Evolutionary conservation across 2,329 filamentous ascomycete species (phyloP), one percentile per base, ranked within the genome.

Genomic region (Neofusicoccum cordaticola): DNA sequence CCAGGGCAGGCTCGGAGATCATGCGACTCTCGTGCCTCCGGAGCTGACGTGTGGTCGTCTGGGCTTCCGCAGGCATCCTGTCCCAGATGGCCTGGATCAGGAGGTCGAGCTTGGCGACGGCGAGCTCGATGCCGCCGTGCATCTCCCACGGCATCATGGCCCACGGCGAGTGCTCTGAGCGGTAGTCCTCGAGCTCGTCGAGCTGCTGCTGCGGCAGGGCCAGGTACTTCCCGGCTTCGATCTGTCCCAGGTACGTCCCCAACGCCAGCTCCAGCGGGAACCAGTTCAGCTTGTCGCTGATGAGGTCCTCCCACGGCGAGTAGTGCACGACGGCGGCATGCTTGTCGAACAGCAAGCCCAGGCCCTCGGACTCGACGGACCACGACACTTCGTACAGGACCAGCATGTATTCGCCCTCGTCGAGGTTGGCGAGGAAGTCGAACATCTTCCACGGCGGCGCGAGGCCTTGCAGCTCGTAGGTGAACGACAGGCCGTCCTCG

Each of bases 191-290:
- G 2, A 6, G 9, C 35, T 15, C 51, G 17, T 39, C 41, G 22
- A 48, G 12, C 42, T 44, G n/a, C 37, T 13, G 13, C 8, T 48
- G 41, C n/a, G 42, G 41, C 15, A 61, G 15, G 8, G 63, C 17
- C 11, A 45, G 35, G 15, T 39, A 50, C 37, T 50, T 64, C 2
- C 52, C 52, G 34, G 37, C 34, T n/a, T 64, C 56, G 31, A 50
- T 50, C 51, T 47, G 45, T 22, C 53, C 50, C 19, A 64, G 48
- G 31, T 64, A 64, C 50, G 42, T 58, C 39, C 35, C 31, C 62
- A 64, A 37, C 17, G 50, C 62, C 31, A 52, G 39, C 27, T 64
- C 62, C 22, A 64, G 50, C n/a, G 62, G 50, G 19, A 57, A 64
- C 48, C 35, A 56, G 52, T 44, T 45, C 8, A 64, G 22, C 4